Conservation (phyloP, 2,329 filamentous ascomycete species). For the Botrytis elliptica region DNA sequence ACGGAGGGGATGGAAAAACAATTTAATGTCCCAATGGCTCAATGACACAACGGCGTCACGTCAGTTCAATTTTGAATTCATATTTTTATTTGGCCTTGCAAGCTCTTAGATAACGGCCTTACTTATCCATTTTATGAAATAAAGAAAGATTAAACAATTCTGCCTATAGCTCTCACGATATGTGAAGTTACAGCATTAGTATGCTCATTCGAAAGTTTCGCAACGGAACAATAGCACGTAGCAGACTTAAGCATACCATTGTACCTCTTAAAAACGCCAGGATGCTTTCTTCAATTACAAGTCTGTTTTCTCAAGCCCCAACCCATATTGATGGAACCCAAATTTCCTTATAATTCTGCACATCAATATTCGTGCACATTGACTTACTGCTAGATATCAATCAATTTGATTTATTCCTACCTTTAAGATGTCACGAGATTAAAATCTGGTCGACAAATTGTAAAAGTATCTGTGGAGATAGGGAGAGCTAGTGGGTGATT, state of each 20-base stretch:
- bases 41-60: background rate
- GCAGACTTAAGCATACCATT: background rate
- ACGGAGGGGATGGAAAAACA: background rate
- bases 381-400: too few species aligned
- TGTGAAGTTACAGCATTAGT: background rate
- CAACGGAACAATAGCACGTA: background rate
- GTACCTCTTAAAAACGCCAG: too few species aligned
- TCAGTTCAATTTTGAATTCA: too few species aligned
- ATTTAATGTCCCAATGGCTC: background rate
- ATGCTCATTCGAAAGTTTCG: background rate
- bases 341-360: too few species aligned
- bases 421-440: accelerated
- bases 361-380: background rate
- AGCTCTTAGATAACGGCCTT: background rate
- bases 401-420: background rate
- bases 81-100: background rate
- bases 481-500: background rate
- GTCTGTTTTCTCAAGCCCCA: too few species aligned
- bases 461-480: background rate
- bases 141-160: accelerated
- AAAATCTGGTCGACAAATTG: background rate
- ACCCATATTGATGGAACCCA: too few species aligned
- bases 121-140: background rate
- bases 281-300: too few species aligned
- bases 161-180: background rate